Percentiles rank a stretch among this genome's conserved stretches.
Conservation (phyloP, 306 rosid species). For the Luffa aegyptiaca region DNA sequence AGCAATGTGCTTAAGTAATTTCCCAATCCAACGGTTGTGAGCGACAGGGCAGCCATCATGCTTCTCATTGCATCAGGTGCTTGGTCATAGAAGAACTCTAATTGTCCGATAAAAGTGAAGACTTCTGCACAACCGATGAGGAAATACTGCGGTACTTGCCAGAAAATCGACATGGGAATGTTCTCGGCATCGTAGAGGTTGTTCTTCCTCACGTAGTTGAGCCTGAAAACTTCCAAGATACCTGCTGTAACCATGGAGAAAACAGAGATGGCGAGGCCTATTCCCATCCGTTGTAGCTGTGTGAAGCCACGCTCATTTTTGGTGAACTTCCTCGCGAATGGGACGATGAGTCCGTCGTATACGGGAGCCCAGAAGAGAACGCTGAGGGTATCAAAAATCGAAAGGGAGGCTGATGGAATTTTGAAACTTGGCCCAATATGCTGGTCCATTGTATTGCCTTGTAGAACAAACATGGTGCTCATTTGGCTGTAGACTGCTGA, state of each 20-base stretch:
- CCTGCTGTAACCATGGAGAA: constrained; percentile 63
- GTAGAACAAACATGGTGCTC: constrained; percentile 83
- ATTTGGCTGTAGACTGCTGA: constrained; percentile 71
- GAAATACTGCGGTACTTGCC: constrained; percentile 83
- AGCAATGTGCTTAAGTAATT: constrained; percentile 67
- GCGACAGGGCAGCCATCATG: constrained; percentile 64
- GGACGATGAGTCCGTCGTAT: constrained; percentile 52
- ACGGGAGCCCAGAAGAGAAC: constrained; percentile 66
- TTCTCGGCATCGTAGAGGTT: constrained; percentile 40
- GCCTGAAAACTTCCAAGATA: constrained; percentile 54
- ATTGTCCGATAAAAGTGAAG: constrained; percentile 49
- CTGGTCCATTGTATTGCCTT: constrained; percentile 79
- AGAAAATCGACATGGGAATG: constrained; percentile 71
- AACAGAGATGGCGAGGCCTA: constrained; percentile 57
- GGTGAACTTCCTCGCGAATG: constrained; percentile 42
- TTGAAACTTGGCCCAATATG: constrained; percentile 55
- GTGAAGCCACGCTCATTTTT: constrained; percentile 67
- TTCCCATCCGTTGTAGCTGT: constrained; percentile 73
- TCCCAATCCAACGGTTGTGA: constrained; percentile 55
- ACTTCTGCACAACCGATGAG: constrained; percentile 80
- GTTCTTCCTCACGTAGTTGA: constrained; percentile 27
- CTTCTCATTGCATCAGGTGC: constrained; percentile 94
- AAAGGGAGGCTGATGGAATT: constrained; percentile 78
- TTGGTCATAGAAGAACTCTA: constrained; percentile 65
- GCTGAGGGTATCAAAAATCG: constrained; percentile 69